Percentiles rank a stretch among this genome's conserved stretches.
Conservation (phyloP, 1,284 basidiomycete species). For the Boletus smithii region DNA sequence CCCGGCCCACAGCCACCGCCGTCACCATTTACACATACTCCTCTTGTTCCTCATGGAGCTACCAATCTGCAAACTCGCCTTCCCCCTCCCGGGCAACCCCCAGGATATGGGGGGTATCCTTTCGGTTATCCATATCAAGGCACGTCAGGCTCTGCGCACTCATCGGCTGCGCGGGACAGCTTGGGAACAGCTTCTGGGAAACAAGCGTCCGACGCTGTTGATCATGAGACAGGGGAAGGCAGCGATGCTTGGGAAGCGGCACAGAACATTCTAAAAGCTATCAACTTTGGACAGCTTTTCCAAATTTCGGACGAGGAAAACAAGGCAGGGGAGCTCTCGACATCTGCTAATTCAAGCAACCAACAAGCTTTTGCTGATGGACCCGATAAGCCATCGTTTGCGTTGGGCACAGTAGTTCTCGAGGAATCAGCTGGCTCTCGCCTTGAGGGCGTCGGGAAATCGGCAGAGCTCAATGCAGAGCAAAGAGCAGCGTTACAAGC, state of each 20-base stretch:
- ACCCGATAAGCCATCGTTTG: slow-evolving; percentile 5
- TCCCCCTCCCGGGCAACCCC: slow-evolving; percentile 29
- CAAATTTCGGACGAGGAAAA: slow-evolving; percentile 40
- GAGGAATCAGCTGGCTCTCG: slow-evolving; percentile 4
- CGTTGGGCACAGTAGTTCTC: background rate
- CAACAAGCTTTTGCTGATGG: slow-evolving; percentile 2
- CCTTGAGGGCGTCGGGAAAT: slow-evolving; percentile 3
- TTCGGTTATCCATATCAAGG: slow-evolving; percentile 28
- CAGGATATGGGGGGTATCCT: slow-evolving; percentile 27
- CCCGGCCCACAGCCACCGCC: slow-evolving; percentile 36
- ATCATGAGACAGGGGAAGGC: slow-evolving; percentile 40
- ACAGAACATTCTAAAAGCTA: slow-evolving; percentile 70
- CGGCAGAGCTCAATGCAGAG: slow-evolving; percentile 29
- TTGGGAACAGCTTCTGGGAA: slow-evolving; percentile 10
- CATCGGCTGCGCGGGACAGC: slow-evolving; percentile 2
- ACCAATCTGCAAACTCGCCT: slow-evolving; percentile 34
- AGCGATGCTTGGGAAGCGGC: slow-evolving; percentile 70
- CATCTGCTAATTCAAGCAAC: background rate
- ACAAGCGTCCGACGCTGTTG: slow-evolving; percentile 22
- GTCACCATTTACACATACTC: slow-evolving; percentile 60
- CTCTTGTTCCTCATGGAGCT: slow-evolving; percentile 40
- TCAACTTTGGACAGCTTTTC: slow-evolving; percentile 60
- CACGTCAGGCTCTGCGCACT: slow-evolving; percentile 3
- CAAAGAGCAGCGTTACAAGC: slow-evolving; percentile 61
- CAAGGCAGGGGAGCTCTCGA: slow-evolving; percentile 16